Percentiles rank a stretch among this genome's conserved stretches.
Evolutionary conservation across 768 basidiomycete genomes (phyloP).

Genomic region (Mycena maculata): DNA sequence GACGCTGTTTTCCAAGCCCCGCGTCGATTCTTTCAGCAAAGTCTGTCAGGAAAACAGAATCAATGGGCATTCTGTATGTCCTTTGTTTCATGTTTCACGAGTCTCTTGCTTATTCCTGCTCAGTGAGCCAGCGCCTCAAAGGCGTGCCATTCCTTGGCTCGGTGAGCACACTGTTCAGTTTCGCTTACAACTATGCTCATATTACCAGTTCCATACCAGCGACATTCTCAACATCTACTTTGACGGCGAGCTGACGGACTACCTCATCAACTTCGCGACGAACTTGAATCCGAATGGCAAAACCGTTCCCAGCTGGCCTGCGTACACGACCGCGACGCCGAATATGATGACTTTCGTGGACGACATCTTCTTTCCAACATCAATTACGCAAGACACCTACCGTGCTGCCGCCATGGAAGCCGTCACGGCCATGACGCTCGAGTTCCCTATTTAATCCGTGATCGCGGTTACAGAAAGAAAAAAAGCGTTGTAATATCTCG

Average conservation of each 20-base stretch:
- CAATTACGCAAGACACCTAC: conserved; percentile 57
- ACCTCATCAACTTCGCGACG: conserved; percentile 57
- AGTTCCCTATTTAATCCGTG: conserved; percentile 42
- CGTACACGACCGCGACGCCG: conserved; percentile 49
- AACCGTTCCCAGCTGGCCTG: conserved; percentile 55
- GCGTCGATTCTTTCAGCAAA: conserved; percentile 60
- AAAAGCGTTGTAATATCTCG: too few relatives aligned
- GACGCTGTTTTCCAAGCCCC: conserved; percentile 65
- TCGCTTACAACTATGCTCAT: not conserved
- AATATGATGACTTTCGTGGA: conserved; percentile 56
- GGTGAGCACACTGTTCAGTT: conserved; percentile 39
- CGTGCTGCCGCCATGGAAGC: conserved; percentile 52
- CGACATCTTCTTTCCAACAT: conserved; percentile 44
- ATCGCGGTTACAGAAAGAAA: too few relatives aligned
- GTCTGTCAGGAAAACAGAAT: conserved; percentile 52
- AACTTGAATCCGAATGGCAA: conserved; percentile 58
- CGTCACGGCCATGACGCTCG: conserved; percentile 47
- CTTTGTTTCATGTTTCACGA: not conserved
- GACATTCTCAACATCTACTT: conserved; percentile 57
- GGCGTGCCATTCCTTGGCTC: conserved; percentile 56
- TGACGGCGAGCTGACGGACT: conserved; percentile 56
- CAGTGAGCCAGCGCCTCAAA: conserved; percentile 62
- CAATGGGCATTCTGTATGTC: conserved; percentile 50
- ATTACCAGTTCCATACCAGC: conserved; percentile 52
- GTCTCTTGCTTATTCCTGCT: not conserved